Percentiles rank a stretch among this genome's conserved stretches.
Conservation (phyloP, 225 moss, liverwort and hornwort genomes). For the Bryum argenteum region DNA sequence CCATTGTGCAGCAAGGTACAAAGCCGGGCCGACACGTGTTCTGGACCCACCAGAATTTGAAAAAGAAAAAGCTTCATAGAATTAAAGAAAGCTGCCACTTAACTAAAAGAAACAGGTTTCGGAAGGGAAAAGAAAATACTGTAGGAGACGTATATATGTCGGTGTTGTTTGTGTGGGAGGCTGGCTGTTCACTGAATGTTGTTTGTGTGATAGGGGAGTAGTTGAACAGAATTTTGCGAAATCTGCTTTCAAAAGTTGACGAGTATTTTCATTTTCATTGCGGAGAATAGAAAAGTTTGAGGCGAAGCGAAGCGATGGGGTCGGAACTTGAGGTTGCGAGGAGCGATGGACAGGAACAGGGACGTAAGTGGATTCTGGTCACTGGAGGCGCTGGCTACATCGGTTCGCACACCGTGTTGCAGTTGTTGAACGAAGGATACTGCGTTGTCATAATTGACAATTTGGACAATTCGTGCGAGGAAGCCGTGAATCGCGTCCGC, state of each 20-base stretch:
- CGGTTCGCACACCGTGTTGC: slow-evolving; percentile 63
- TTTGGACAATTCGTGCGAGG: slow-evolving; percentile 60
- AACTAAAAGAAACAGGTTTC: neutral
- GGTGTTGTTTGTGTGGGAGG: slow-evolving; percentile 9
- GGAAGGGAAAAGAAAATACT: slow-evolving; percentile 9
- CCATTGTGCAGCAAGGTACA: slow-evolving; percentile 44
- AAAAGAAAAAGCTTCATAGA: neutral
- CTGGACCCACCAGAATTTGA: too few relatives aligned
- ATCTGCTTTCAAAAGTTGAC: too few relatives aligned
- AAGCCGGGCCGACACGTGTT: slow-evolving; percentile 9
- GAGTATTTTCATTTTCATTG: too few relatives aligned
- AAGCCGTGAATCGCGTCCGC: slow-evolving; percentile 55
- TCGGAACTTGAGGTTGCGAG: slow-evolving; percentile 8
- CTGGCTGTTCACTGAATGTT: slow-evolving; percentile 13
- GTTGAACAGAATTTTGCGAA: slow-evolving; percentile 15
- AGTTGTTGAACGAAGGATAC: slow-evolving; percentile 58
- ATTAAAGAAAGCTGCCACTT: neutral
- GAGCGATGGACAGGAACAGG: slow-evolving; percentile 21
- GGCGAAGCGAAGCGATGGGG: slow-evolving; percentile 37
- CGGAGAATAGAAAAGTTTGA: too few relatives aligned
- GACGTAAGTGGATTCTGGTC: slow-evolving; percentile 48
- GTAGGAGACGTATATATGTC: neutral
- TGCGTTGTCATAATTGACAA: slow-evolving; percentile 62
- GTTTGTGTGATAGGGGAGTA: slow-evolving; percentile 32
- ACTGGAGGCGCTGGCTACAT: slow-evolving; percentile 70